Evolutionary conservation across 2,329 filamentous ascomycete genomes (phyloP).

Genomic region (Tolypocladium tropicale): DNA sequence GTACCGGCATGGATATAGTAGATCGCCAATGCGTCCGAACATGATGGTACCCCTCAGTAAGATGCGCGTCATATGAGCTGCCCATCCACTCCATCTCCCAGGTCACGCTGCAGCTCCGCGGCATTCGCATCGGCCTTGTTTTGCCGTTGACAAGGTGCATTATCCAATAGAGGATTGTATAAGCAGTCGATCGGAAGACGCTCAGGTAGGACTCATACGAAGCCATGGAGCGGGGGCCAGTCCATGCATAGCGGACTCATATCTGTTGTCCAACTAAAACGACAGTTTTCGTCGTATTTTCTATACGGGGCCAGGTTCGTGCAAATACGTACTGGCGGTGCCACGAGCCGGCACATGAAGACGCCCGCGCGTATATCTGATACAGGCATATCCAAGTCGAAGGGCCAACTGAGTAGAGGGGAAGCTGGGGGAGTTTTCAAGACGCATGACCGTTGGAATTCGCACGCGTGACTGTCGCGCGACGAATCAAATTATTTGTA

Average conservation of each 20-base stretch:
- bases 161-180: background rate
- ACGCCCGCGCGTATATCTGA: background rate
- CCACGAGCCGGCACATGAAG: background rate
- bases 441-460: background rate
- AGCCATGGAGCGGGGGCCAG: no score
- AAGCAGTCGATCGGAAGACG: background rate
- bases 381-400: no score
- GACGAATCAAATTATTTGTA: background rate
- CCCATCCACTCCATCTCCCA: background rate
- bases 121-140: background rate
- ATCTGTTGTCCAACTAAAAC: no score
- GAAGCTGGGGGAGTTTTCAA: background rate
- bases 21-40: no score
- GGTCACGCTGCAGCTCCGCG: background rate
- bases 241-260: no score
- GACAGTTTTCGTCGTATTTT: no score
- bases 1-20: background rate
- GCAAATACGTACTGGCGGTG: background rate
- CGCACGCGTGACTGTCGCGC: background rate
- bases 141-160: background rate
- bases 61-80: background rate
- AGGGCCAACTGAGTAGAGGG: background rate
- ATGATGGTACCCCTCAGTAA: background rate
- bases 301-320: background rate
- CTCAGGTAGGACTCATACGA: background rate